A percentile compares a stretch with the other conserved stretches of the same genome.
Conservation (phyloP, 2,329 filamentous ascomycete genomes). For the Alternaria infectoria region DNA sequence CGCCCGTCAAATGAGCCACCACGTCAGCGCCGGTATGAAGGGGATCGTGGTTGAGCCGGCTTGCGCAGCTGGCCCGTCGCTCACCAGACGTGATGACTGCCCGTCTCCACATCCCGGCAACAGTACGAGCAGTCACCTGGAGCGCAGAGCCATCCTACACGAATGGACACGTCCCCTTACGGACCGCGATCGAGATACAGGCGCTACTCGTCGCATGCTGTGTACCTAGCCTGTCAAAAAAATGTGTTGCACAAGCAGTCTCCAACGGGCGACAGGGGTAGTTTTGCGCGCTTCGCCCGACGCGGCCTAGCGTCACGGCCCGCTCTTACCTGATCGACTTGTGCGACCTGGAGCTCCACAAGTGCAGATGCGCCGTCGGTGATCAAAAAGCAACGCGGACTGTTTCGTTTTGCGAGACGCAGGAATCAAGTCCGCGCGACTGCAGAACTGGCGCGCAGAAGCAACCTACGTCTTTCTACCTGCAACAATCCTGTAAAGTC, state of each 20-base stretch:
- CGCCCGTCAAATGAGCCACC: conserved; percentile 1
- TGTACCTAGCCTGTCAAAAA: conserved; percentile 34
- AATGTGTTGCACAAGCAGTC: conserved; percentile 29
- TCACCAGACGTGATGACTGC: conserved; percentile 9
- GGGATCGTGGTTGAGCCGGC: background rate
- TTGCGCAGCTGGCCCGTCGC: conserved; percentile 10
- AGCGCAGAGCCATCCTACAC: conserved; percentile 25
- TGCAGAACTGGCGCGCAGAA: conserved; percentile 2
- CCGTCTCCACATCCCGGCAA: conserved; percentile 14
- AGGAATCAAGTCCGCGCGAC: conserved; percentile 3
- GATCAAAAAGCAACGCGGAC: conserved; percentile 19
- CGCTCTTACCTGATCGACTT: conserved; percentile 33
- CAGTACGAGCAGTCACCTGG: conserved; percentile 11
- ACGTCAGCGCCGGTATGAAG: conserved; percentile 8
- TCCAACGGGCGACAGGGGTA: conserved; percentile 36
- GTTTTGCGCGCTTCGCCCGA: conserved; percentile 17
- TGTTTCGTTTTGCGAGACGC: conserved; percentile 13
- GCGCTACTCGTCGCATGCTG: conserved; percentile 27
- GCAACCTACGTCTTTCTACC: background rate
- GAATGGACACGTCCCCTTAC: conserved; percentile 14
- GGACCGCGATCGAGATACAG: conserved; percentile 26
- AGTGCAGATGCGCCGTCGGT: conserved; percentile 15
- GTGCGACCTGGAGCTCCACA: conserved; percentile 24
- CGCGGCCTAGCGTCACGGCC: conserved; percentile 34
- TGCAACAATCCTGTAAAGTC: conserved; percentile 1